Percentiles rank a stretch among this genome's conserved stretches.
These are phyloP conservation scores for Trypanosoma theileri DNA, from an alignment of 208 protist genomes.

Conservation along the genomic window DNA sequence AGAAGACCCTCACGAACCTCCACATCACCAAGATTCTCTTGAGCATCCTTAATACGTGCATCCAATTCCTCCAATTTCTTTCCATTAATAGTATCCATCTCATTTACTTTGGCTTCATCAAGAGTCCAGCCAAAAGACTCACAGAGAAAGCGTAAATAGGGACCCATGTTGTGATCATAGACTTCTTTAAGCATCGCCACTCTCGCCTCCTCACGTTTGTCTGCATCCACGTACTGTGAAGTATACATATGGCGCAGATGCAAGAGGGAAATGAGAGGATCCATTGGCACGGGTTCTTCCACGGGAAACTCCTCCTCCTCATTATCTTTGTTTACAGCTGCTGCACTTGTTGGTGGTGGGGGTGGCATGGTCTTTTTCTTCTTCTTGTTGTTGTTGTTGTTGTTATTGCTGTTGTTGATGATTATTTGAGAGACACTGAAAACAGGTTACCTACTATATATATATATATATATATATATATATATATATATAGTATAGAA, in stretches of 20 bases:
- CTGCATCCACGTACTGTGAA: slow-evolving; percentile 68
- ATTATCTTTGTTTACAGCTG: slow-evolving; percentile 21
- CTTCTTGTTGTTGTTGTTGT: not conserved
- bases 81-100: slow-evolving; percentile 82
- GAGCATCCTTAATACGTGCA: slow-evolving; percentile 91
- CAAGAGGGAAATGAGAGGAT: slow-evolving; percentile 82
- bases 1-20: slow-evolving; percentile 96
- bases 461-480: no score
- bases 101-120: slow-evolving; percentile 55
- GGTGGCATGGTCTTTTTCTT: slow-evolving; percentile 3
- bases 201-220: slow-evolving; percentile 73
- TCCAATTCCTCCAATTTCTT: slow-evolving; percentile 80
- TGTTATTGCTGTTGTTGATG: no score
- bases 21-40: slow-evolving; percentile 96
- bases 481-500: no score
- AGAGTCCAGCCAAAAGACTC: slow-evolving; percentile 78
- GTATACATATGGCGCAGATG: slow-evolving; percentile 80
- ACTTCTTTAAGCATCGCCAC: slow-evolving; percentile 70
- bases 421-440: no score
- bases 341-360: not conserved
- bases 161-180: slow-evolving; percentile 83
- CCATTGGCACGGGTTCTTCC: slow-evolving; percentile 60
- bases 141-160: slow-evolving; percentile 82
- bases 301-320: slow-evolving; percentile 36
- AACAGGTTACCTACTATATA: no score